Evolutionary conservation across 208 protist genomes (phyloP).

Genomic region (Leishmania aethiopica): DNA sequence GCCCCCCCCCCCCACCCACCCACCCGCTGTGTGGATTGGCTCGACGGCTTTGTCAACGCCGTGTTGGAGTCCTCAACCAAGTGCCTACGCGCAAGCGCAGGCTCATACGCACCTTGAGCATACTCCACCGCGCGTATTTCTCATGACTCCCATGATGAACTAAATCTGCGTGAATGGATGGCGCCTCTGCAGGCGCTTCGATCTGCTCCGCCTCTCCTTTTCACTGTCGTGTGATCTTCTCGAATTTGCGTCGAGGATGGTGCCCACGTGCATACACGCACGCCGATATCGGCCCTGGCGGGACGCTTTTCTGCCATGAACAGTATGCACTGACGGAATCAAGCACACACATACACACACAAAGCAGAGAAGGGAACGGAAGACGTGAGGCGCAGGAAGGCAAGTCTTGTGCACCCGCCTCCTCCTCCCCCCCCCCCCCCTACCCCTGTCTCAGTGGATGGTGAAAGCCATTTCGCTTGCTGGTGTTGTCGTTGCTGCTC

Average conservation of each 20-base stretch:
- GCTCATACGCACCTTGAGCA: not conserved
- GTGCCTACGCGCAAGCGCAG: not conserved
- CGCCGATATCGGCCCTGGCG: not conserved
- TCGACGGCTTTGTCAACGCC: not conserved
- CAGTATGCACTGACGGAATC: not conserved
- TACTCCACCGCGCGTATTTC: not conserved
- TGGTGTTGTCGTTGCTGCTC: conserved; percentile 12
- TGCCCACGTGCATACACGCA: not conserved
- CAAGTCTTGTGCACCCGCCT: not conserved
- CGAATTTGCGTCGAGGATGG: not conserved
- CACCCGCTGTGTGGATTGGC: not conserved
- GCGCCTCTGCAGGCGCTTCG: not conserved
- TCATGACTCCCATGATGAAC: not conserved
- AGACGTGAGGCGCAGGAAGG: not conserved
- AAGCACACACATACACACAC: not conserved
- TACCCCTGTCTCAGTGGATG: not conserved
- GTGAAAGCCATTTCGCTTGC: not conserved
- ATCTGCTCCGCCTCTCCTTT: not conserved
- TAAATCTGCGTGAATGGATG: not conserved
- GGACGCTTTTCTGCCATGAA: not conserved
- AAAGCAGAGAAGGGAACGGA: not conserved
- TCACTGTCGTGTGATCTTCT: not conserved
- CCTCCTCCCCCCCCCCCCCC: not conserved
- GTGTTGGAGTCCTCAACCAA: not conserved
- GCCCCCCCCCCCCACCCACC: not conserved